Base-by-base conservation (phyloP, 2,329 filamentous ascomycete genomes). In the Diatrype stigma region DNA sequence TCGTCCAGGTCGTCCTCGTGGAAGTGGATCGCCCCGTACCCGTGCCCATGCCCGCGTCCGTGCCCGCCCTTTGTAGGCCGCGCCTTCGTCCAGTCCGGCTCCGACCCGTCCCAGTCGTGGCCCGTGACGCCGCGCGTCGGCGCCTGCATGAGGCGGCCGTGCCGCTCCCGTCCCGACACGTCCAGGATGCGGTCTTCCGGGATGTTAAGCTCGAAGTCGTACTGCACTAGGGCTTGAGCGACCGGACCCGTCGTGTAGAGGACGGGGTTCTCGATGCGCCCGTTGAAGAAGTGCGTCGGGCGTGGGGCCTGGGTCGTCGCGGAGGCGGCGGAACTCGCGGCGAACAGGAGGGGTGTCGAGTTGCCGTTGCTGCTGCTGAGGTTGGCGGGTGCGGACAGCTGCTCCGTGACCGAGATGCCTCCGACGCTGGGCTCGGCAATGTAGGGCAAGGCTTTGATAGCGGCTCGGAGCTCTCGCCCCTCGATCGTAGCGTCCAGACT, bases 1-100 rank as follows among this genome's bases (percentile, higher is more conserved):
- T 70, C 67, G 50, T 69, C 67, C n/a, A 69, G 47, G 49, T 69
- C 67, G 46, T 69, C 67, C 30, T 70, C 67, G 47, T 70, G 67
- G 52, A 70, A 70, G 48, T 70, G 66, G 45, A 70, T 70, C 2
- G 67, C 67, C 5, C 67, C 66, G 49, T 68, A 68, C 2, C 67
- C 67, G 32, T 55, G 64, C 21, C 56, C n/a, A n/a, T n/a, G n/a
- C n/a, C 52, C 2, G 66, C 66, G 28, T 54, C 50, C 22, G 60
- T 67, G 65, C 67, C 68, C 48, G 66, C 65, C 5, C 48, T 44
- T n/a, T n/a, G n/a, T n/a, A n/a, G n/a, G n/a, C n/a, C n/a, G 6
- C 2, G 66, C 66, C 32, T 55, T 51, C 22, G 60, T 67, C 67
- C 67, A 69, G 49, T 67, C 65, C 6, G 49, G 45, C 47, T 67